A percentile compares a stretch with the other conserved stretches of the same genome.
Evolutionary conservation across 2,329 filamentous ascomycete genomes (phyloP).

Genomic region (Fusarium anguioides): DNA sequence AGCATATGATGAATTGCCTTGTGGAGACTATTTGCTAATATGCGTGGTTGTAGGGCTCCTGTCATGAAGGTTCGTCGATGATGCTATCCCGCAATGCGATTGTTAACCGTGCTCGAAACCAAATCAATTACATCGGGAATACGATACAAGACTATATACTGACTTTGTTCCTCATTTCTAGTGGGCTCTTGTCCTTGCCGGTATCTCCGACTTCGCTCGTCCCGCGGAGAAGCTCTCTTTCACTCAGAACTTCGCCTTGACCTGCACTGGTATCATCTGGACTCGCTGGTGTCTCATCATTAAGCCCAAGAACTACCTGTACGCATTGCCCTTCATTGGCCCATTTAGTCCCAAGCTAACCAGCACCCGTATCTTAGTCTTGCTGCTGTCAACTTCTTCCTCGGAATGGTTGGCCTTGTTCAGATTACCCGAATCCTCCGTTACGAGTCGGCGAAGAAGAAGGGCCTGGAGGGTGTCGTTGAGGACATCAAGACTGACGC

Average conservation of each 20-base stretch:
- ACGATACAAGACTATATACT: slow-evolving; percentile 9
- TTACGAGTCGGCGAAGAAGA: slow-evolving; percentile 72
- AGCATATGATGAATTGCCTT: not conserved
- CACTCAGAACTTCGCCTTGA: slow-evolving; percentile 90
- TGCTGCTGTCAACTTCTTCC: slow-evolving; percentile 97
- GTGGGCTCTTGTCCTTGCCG: slow-evolving; percentile 94
- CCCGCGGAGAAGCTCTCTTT: slow-evolving; percentile 93
- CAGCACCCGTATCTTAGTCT: slow-evolving; percentile 66
- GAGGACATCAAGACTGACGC: slow-evolving; percentile 57
- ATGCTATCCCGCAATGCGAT: not conserved
- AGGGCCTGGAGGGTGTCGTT: slow-evolving; percentile 49
- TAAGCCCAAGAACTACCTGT: slow-evolving; percentile 91
- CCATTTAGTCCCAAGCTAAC: not conserved
- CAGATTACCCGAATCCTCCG: slow-evolving; percentile 82
- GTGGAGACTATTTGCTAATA: slow-evolving; percentile 37
- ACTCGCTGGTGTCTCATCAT: slow-evolving; percentile 99
- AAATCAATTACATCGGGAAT: not conserved
- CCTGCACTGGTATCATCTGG: slow-evolving; percentile 94
- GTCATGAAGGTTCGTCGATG: slow-evolving; percentile 76
- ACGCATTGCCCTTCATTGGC: slow-evolving; percentile 49
- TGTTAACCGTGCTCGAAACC: not conserved
- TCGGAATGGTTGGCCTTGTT: slow-evolving; percentile 85
- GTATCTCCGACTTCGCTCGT: slow-evolving; percentile 89
- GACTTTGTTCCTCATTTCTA: slow-evolving; percentile 49
- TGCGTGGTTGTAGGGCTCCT: slow-evolving; percentile 73